Evolutionary conservation across 2,329 filamentous ascomycete genomes (phyloP).

Genomic region (Drechslerella dactyloides): DNA sequence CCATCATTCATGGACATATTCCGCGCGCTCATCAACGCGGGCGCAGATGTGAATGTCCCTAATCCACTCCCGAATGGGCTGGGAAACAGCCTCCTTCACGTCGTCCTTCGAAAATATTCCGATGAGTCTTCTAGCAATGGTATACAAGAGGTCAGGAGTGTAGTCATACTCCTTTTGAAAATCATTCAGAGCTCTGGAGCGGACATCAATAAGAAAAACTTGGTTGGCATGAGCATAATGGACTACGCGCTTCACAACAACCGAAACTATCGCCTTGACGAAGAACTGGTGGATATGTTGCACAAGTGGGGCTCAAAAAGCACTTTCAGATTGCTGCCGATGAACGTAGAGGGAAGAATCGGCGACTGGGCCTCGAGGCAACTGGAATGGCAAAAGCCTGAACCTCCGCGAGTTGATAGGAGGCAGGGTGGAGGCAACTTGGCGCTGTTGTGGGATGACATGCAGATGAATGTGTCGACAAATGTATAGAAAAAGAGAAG

Average conservation of each 20-base stretch:
- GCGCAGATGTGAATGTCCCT: slow-evolving; percentile 41
- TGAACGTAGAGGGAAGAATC: slow-evolving; percentile 25
- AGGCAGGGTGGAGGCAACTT: slow-evolving; percentile 18
- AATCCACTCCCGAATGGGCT: slow-evolving; percentile 32
- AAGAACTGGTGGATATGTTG: slow-evolving; percentile 39
- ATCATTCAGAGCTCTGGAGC: slow-evolving; percentile 37
- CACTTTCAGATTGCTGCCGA: slow-evolving; percentile 28
- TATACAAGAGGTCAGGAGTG: slow-evolving; percentile 14
- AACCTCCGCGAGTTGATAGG: slow-evolving; percentile 27
- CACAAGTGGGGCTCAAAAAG: slow-evolving; percentile 35
- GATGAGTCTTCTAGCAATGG: slow-evolving; percentile 9
- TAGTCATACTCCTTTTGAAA: slow-evolving; percentile 26
- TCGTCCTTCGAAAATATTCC: slow-evolving; percentile 39
- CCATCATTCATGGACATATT: slow-evolving; percentile 45
- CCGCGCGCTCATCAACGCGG: slow-evolving; percentile 33
- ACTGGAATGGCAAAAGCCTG: slow-evolving; percentile 33
- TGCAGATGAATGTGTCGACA: not conserved
- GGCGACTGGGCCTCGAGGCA: slow-evolving; percentile 36
- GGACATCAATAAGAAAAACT: slow-evolving; percentile 37
- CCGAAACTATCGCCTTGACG: slow-evolving; percentile 22
- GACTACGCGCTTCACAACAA: slow-evolving; percentile 43
- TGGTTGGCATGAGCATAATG: slow-evolving; percentile 42
- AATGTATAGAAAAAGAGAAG: no score
- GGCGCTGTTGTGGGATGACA: slow-evolving; percentile 18
- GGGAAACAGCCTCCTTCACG: slow-evolving; percentile 28